Conservation (phyloP, 2,329 filamentous ascomycete species). For the Botryotinia convoluta region DNA sequence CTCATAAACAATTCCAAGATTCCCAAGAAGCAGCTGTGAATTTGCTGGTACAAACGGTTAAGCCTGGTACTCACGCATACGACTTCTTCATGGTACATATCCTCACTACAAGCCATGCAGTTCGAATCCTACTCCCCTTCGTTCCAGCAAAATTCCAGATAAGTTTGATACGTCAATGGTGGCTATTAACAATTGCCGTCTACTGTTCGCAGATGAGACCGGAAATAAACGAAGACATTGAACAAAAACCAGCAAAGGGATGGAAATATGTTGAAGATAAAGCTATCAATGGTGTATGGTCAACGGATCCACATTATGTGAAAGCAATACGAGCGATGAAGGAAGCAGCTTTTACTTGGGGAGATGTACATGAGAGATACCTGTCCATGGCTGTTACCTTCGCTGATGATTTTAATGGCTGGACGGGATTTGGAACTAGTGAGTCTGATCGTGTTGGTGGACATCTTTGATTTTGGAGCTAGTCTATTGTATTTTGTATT, state of each 20-base stretch:
- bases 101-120: conserved; percentile 81
- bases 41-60: conserved; percentile 60
- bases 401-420: conserved; percentile 69
- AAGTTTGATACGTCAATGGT: conserved; percentile 79
- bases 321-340: conserved; percentile 76
- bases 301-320: conserved; percentile 78
- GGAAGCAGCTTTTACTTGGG: conserved; percentile 73
- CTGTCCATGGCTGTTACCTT: conserved; percentile 69
- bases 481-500: too few species aligned
- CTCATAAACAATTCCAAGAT: conserved; percentile 70
- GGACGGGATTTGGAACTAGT: conserved; percentile 44
- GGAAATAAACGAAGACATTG: conserved; percentile 64
- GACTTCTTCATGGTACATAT: conserved; percentile 83
- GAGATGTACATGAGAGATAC: conserved; percentile 64
- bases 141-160: conserved; percentile 72
- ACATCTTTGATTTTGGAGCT: neutral
- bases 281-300: conserved; percentile 65
- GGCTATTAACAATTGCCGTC: conserved; percentile 74
- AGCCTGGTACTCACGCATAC: conserved; percentile 60
- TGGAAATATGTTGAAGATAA: conserved; percentile 77
- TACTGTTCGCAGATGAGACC: conserved; percentile 78
- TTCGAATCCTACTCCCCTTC: conserved; percentile 78
- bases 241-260: conserved; percentile 50
- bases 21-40: conserved; percentile 62
- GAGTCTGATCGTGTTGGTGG: neutral